Conservation (phyloP, 2,329 filamentous ascomycete genomes). For the Colletotrichum sp. region DNA sequence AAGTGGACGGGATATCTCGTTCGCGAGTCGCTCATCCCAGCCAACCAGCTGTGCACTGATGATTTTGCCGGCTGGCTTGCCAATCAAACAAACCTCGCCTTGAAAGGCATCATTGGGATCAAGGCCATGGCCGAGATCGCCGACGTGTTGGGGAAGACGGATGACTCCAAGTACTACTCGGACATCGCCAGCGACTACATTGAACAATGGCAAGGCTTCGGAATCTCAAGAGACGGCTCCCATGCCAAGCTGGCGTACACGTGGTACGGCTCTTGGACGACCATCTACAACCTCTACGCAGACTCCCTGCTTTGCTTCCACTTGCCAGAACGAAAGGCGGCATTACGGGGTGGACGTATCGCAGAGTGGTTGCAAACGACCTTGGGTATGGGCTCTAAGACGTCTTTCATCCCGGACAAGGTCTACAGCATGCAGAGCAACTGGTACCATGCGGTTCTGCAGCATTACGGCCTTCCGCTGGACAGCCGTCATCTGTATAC, state of each 20-base stretch:
- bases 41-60: constrained; percentile 77
- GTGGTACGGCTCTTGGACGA: constrained; percentile 85
- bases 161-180: constrained; percentile 65
- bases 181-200: constrained; percentile 71
- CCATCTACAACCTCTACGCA: constrained; percentile 79
- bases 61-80: constrained; percentile 80
- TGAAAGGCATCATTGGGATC: constrained; percentile 81
- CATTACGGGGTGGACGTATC: constrained; percentile 5
- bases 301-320: constrained; percentile 83
- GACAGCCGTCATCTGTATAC: constrained; percentile 85
- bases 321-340: constrained; percentile 33
- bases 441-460: constrained; percentile 81
- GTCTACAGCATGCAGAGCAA: constrained; percentile 81
- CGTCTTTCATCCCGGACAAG: constrained; percentile 71
- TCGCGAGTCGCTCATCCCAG: constrained; percentile 71
- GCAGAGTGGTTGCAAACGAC: constrained; percentile 22
- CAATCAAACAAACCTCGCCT: constrained; percentile 75
- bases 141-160: constrained; percentile 58
- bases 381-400: constrained; percentile 28
- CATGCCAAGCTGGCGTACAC: constrained; percentile 82
- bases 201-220: constrained; percentile 73
- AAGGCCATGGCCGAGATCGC: constrained; percentile 78
- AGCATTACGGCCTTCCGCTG: constrained; percentile 82
- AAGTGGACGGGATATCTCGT: constrained; percentile 79
- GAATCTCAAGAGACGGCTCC: constrained; percentile 71